phyloP scores from a whole-genome alignment of 2,329 filamentous ascomycete genomes.

The Phialophora chinensis region DNA sequence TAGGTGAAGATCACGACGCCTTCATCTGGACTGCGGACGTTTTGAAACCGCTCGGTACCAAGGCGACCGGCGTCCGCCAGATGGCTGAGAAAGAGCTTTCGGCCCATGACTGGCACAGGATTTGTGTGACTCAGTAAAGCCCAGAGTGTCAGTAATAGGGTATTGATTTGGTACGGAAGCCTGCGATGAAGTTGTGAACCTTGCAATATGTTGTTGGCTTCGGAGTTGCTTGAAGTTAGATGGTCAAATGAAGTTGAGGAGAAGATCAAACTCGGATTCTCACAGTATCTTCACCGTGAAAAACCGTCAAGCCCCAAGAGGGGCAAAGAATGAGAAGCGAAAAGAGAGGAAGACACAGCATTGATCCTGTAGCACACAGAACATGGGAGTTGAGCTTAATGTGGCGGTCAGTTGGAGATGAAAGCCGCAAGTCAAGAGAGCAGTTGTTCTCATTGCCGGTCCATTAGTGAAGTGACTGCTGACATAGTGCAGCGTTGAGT shows the following conservation, averaged over 20 bases:
- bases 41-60: slow-evolving; percentile 56
- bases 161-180: not conserved
- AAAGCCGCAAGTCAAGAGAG: not conserved
- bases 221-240: not conserved
- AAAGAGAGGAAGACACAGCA: not conserved
- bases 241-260: not conserved
- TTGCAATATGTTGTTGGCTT: not conserved
- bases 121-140: not conserved
- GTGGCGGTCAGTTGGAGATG: not conserved
- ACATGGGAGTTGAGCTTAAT: not conserved
- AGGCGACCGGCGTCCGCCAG: slow-evolving; percentile 49
- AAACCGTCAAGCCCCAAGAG: not conserved
- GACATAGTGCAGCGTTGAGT: not conserved
- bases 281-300: not conserved
- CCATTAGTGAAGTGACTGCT: not conserved
- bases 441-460: not conserved
- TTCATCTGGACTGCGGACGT: slow-evolving; percentile 69
- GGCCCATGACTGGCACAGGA: slow-evolving; percentile 61
- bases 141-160: not conserved
- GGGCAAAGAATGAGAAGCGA: not conserved
- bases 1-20: slow-evolving; percentile 72
- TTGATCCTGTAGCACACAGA: not conserved
- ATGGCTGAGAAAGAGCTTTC: slow-evolving; percentile 69
- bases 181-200: not conserved
- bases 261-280: not conserved